phyloP scores from a whole-genome alignment of 805 yeast genomes.

The Spathaspora gorwiae region DNA sequence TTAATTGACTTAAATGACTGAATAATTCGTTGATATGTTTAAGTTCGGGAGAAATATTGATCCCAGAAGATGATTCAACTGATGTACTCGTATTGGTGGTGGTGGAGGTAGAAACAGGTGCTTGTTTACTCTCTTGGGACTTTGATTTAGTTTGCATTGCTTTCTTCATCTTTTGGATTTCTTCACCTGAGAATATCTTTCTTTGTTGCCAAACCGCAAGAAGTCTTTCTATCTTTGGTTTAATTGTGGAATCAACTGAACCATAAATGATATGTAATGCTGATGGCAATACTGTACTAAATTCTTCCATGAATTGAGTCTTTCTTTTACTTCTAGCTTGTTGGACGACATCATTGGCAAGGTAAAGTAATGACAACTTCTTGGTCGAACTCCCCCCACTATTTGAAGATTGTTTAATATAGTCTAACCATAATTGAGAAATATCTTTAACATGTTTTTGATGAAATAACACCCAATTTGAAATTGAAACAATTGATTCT shows the following conservation, averaged over 20 bases:
- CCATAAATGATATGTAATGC: conserved; percentile 32
- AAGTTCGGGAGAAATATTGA: conserved; percentile 25
- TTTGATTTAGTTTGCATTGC: conserved; percentile 14
- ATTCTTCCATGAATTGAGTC: conserved; percentile 54
- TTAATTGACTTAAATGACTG: conserved; percentile 21
- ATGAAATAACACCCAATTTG: conserved; percentile 45
- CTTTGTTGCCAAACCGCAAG: conserved; percentile 58
- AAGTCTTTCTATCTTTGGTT: conserved; percentile 47
- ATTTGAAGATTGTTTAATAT: conserved; percentile 11
- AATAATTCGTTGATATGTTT: conserved; percentile 27
- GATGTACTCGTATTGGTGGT: not conserved
- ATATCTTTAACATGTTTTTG: conserved; percentile 36
- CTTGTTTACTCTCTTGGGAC: not conserved
- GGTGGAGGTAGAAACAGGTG: not conserved
- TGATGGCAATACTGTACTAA: conserved; percentile 45
- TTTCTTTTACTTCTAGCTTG: conserved; percentile 63
- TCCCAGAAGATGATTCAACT: not conserved
- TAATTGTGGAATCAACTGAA: conserved; percentile 29
- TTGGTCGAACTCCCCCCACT: conserved; percentile 18
- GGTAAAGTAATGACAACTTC: conserved; percentile 57
- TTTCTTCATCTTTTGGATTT: conserved; percentile 23
- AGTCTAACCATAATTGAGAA: conserved; percentile 34
- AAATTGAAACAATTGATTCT: conserved; percentile 42
- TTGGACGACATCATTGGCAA: conserved; percentile 80
- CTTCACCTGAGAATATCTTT: conserved; percentile 32